These are phyloP conservation scores for Plenodomus lindquistii DNA, from an alignment of 2,329 filamentous ascomycete genomes.

Conservation along the genomic window DNA sequence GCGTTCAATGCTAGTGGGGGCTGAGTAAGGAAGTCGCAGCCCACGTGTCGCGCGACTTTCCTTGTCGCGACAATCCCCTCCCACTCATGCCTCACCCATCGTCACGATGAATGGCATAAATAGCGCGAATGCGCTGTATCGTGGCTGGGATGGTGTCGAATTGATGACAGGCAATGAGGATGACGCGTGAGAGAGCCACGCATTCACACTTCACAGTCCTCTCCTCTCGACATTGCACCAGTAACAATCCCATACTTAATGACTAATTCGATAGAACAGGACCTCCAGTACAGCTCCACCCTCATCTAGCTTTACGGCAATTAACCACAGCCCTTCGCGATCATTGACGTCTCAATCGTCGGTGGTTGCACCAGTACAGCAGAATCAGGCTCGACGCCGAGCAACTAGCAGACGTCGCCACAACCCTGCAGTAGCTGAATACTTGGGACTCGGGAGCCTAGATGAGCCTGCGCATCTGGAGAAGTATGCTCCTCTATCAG, in stretches of 20 bases:
- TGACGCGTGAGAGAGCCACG: conserved; percentile 28
- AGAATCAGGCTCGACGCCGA: conserved; percentile 6
- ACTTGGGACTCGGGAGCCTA: conserved; percentile 28
- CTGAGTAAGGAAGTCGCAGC: conserved; percentile 20
- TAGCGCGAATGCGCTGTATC: conserved; percentile 2
- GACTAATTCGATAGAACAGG: conserved; percentile 2
- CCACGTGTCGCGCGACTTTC: conserved; percentile 5
- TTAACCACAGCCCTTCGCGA: conserved; percentile 22
- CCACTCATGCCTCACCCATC: not conserved
- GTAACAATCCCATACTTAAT: conserved; percentile 6
- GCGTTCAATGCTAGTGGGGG: conserved; percentile 20
- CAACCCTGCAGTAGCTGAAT: conserved; percentile 32
- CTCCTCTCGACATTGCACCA: conserved; percentile 2
- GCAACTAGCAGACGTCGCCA: conserved; percentile 10
- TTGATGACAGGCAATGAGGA: conserved; percentile 11
- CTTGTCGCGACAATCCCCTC: not conserved
- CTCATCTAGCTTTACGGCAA: conserved; percentile 30
- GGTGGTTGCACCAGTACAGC: conserved; percentile 2
- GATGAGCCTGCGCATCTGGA: conserved; percentile 23
- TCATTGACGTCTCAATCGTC: conserved; percentile 14
- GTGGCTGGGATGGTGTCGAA: conserved; percentile 4
- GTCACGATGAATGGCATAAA: conserved; percentile 4
- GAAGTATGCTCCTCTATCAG: conserved; percentile 15
- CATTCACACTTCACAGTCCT: conserved; percentile 8
- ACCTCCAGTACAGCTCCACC: not conserved